Base-by-base conservation (phyloP, 2,329 filamentous ascomycete genomes). In the Eutypella sp. region DNA sequence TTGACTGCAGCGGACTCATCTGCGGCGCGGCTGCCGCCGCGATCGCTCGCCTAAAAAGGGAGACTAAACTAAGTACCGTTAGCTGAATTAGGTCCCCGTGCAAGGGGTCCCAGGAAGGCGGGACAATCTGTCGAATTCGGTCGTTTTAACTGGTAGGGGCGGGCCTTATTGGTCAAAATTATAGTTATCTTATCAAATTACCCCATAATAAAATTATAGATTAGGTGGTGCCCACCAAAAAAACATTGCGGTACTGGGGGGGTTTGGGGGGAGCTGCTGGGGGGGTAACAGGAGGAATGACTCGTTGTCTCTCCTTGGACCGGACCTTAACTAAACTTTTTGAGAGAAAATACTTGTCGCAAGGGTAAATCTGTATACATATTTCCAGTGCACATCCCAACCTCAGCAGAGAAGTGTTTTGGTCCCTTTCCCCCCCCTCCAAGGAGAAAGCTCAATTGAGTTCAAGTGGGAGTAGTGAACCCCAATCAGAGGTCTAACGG, bases 381-480 rank as follows among this genome's bases (percentile, higher is more conserved):
- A n/a, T n/a, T n/a, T n/a, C n/a, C n/a, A n/a, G n/a, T n/a, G n/a
- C n/a, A n/a, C n/a, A n/a, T n/a, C n/a, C n/a, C n/a, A n/a, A n/a
- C n/a, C n/a, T n/a, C n/a, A n/a, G n/a, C n/a, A n/a, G n/a, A n/a
- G n/a, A n/a, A n/a, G n/a, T n/a, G n/a, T n/a, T n/a, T n/a, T n/a
- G n/a, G n/a, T n/a, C n/a, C n/a, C n/a, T n/a, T n/a, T n/a, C n/a
- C n/a, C n/a, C n/a, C n/a, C n/a, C n/a, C n/a, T n/a, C n/a, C n/a
- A n/a, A n/a, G n/a, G n/a, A n/a, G n/a, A 49, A 46, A 53, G 53
- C 52, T 55, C 55, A 58, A 61, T 60, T 57, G 51, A 59, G 45
- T 56, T 58, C 52, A 53, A 57, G 50, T 56, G 59, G 60, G 58
- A 59, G 57, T 49, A 49, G 53, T 54, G 57, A 53, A 51, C 54